Evolutionary conservation across 345 rosid genomes (phyloP).

Genomic region (Pistacia integerrima): DNA sequence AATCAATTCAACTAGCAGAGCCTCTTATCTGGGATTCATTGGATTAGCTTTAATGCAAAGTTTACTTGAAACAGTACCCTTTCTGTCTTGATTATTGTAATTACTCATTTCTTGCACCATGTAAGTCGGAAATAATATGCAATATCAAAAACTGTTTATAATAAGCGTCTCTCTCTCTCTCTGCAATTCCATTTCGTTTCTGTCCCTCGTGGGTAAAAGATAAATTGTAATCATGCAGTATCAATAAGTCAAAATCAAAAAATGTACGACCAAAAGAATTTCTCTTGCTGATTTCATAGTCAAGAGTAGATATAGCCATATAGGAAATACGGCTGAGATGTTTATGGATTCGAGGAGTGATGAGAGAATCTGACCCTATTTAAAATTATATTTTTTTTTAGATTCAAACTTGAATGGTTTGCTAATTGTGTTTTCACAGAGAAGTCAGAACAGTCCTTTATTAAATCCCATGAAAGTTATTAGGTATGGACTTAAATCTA

Average conservation of each 20-base stretch:
- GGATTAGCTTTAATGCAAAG: slow-evolving; percentile 16
- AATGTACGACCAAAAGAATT: background rate
- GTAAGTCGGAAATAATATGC: background rate
- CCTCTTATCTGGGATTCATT: background rate
- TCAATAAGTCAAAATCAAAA: background rate
- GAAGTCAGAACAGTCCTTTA: too few species aligned
- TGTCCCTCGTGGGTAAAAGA: background rate
- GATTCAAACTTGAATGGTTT: too few species aligned
- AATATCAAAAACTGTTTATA: background rate
- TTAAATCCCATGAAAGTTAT: too few species aligned
- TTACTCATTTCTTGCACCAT: background rate
- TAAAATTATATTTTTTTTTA: too few species aligned
- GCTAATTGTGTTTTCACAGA: too few species aligned
- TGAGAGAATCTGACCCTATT: too few species aligned
- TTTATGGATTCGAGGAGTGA: too few species aligned
- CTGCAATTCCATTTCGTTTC: background rate
- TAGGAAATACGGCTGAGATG: too few species aligned
- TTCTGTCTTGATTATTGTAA: background rate
- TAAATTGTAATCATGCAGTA: background rate
- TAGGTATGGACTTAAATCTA: too few species aligned
- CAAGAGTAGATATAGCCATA: background rate
- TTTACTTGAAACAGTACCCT: too few species aligned
- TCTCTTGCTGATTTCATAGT: background rate
- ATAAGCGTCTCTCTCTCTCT: background rate
- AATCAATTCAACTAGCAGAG: too few species aligned